These are phyloP conservation scores for Osmanthus fragrans DNA, from an alignment of 257 asterid species.

Conservation along the genomic window DNA sequence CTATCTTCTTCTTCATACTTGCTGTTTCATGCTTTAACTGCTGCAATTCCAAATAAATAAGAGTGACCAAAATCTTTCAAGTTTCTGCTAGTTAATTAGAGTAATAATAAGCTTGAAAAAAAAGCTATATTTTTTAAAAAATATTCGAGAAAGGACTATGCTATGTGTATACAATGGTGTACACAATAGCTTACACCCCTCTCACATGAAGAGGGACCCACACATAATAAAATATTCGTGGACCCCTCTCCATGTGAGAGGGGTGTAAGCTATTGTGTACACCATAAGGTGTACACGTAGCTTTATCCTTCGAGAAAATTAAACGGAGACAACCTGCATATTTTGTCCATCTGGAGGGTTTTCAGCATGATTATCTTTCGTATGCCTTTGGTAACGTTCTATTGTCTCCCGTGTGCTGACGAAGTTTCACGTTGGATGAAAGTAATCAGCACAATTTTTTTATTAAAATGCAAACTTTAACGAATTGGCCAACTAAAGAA, in stretches of 20 bases:
- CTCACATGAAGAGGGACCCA: too few species aligned
- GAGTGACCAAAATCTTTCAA: background rate
- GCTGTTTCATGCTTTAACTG: slow-evolving; percentile 73
- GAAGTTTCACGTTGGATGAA: background rate
- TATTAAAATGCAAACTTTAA: too few species aligned
- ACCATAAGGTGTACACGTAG: too few species aligned
- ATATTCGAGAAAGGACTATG: background rate
- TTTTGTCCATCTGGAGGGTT: slow-evolving; percentile 37
- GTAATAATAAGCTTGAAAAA: background rate
- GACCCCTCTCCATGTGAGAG: too few species aligned
- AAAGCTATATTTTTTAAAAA: background rate
- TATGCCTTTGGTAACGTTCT: slow-evolving; percentile 43
- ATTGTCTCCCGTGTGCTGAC: slow-evolving; percentile 48
- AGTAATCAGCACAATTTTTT: too few species aligned
- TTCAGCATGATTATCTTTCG: slow-evolving; percentile 36
- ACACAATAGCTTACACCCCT: too few species aligned
- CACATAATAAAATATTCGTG: too few species aligned
- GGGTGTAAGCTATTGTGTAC: too few species aligned
- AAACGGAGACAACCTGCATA: slow-evolving; percentile 36
- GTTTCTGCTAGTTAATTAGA: background rate
- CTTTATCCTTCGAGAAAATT: background rate
- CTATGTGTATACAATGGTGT: too few species aligned
- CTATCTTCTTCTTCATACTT: slow-evolving; percentile 71
- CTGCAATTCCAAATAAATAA: slow-evolving; percentile 22
- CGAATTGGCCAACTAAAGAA: too few species aligned